phyloP scores from a whole-genome alignment of 2,329 filamentous ascomycete species.

The Aspergillus unguis region DNA sequence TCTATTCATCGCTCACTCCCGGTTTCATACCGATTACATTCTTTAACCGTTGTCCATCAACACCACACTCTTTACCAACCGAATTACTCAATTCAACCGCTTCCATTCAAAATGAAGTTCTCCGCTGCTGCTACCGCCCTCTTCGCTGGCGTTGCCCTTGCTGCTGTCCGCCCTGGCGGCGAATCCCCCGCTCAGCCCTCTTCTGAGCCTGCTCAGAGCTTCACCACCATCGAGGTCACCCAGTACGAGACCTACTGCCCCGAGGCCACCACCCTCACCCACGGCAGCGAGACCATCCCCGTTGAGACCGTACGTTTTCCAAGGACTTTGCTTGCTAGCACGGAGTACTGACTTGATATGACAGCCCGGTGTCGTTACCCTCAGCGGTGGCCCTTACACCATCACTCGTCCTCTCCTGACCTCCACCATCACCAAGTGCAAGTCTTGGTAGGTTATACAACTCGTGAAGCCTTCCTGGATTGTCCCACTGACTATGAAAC shows the following conservation, averaged over 20 bases:
- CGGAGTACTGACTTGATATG: neutral
- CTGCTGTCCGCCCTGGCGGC: constrained; percentile 13
- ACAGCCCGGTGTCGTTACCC: constrained; percentile 65
- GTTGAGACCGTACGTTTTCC: constrained; percentile 58
- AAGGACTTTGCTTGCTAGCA: constrained; percentile 1
- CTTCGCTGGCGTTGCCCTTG: constrained; percentile 40
- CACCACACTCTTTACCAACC: constrained; percentile 14
- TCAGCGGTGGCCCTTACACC: constrained; percentile 70
- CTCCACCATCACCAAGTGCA: constrained; percentile 51
- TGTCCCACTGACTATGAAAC: constrained; percentile 15
- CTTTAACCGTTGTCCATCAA: constrained; percentile 23
- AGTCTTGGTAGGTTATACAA: constrained; percentile 35
- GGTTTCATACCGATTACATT: constrained; percentile 39
- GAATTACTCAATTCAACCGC: neutral
- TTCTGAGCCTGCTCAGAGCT: constrained; percentile 10
- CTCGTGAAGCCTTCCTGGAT: neutral
- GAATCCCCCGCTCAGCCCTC: neutral
- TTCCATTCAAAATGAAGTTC: constrained; percentile 49
- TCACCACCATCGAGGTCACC: constrained; percentile 63
- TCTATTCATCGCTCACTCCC: constrained; percentile 43
- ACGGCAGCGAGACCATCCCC: constrained; percentile 66
- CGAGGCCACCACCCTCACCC: constrained; percentile 59
- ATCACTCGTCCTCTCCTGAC: constrained; percentile 53
- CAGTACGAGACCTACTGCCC: constrained; percentile 71
- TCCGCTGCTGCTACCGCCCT: constrained; percentile 38